These are phyloP conservation scores for Podila epigama DNA, from an alignment of 192 early-diverging fungal species.

Conservation along the genomic window DNA sequence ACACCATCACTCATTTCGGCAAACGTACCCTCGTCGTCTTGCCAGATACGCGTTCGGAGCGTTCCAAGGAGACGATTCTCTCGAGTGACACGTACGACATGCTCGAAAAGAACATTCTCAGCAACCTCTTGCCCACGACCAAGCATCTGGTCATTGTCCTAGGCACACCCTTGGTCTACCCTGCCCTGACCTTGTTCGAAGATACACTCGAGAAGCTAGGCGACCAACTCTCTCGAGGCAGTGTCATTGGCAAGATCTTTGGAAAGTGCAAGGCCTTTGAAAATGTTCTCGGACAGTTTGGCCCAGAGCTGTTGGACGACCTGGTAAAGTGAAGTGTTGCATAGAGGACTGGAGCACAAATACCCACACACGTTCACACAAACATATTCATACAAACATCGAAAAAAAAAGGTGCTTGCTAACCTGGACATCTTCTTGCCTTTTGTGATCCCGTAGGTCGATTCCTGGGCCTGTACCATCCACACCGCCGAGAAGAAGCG, in stretches of 20 bases:
- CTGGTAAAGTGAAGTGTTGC: too few species aligned
- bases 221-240: slow-evolving; percentile 35
- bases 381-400: too few species aligned
- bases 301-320: slow-evolving; percentile 87
- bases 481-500: slow-evolving; percentile 75
- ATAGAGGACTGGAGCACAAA: too few species aligned
- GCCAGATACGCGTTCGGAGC: slow-evolving; percentile 81
- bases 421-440: slow-evolving; percentile 1
- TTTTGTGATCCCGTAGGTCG: slow-evolving; percentile 25
- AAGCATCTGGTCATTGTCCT: slow-evolving; percentile 75
- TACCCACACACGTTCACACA: too few species aligned
- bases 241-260: slow-evolving; percentile 51
- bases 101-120: slow-evolving; percentile 64
- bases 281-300: slow-evolving; percentile 73
- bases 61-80: slow-evolving; percentile 69
- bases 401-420: too few species aligned
- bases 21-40: slow-evolving; percentile 42
- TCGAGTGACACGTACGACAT: slow-evolving; percentile 65
- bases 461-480: slow-evolving; percentile 59
- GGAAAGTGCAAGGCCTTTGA: slow-evolving; percentile 62
- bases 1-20: slow-evolving; percentile 37
- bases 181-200: slow-evolving; percentile 75
- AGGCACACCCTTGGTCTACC: slow-evolving; percentile 84
- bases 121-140: slow-evolving; percentile 58
- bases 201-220: slow-evolving; percentile 63